Evolutionary conservation across 441 rosid genomes (phyloP), one percentile per base, ranked within the genome.

Genomic region (Syzygium malaccense): DNA sequence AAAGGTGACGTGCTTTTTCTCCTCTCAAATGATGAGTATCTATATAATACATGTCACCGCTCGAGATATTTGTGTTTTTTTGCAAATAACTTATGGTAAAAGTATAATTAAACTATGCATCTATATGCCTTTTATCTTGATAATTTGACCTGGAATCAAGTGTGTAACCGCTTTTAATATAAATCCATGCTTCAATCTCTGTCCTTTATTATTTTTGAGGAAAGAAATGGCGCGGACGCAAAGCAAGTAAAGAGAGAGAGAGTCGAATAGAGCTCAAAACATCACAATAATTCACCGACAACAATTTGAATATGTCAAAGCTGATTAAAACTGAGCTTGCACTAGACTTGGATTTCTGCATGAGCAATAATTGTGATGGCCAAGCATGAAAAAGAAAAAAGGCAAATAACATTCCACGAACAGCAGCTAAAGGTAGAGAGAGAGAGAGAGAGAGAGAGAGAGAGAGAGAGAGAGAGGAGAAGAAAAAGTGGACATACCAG

Each of bases 401-500:
- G 83, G 83, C 18, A 41, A 13, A 75, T 48, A 41, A 75, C n/a
- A 41, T 75, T 41, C 83, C 51, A 71, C 48, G n/a, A 75, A 23
- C 53, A 23, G 83, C 83, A 12, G 51, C 51, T 41, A 41, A 75
- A 75, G 83, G 49, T 45, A n/a, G 10, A 75, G 83, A 37, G 83
- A 23, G 80, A 75, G 83, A 37, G 83, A 23, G 80, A 33, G 79
- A 33, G 79, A 18, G 79, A 68, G 79, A 68, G 45, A 71, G 51
- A 3, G 9, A 3, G 4, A 2, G 1, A 19, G 4, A 33, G 10
- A 18, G 11, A 58, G 51, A n/a, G 55, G 1, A 15, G 60, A 6
- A 53, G 48, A 13, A 53, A 41, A 5, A 41, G 64, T 17, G 49
- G 66, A 66, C 68, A 56, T 91, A 98, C 99, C 99, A 57, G 99